Percentiles rank a stretch among this genome's conserved stretches.
phyloP scores from a whole-genome alignment of 257 asterid species.

The Salvia splendens region DNA sequence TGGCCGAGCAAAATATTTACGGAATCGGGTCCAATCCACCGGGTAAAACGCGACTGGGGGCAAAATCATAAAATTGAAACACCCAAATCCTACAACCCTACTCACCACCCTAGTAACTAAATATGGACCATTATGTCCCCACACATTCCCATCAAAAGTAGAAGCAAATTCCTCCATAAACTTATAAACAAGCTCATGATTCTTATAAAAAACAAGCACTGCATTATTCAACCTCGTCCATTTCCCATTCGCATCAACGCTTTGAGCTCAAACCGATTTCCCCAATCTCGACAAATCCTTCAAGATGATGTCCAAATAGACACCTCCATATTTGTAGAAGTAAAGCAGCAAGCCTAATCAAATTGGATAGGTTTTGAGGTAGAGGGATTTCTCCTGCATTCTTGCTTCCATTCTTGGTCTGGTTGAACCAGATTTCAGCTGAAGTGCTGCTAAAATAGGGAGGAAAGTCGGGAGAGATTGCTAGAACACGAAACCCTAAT shows the following conservation, averaged over 20 bases:
- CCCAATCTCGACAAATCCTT: constrained; percentile 54
- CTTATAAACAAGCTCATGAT: constrained; percentile 53
- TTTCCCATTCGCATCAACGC: constrained; percentile 43
- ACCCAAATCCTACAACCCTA: constrained; percentile 19
- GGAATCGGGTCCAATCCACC: constrained; percentile 55
- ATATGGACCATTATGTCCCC: constrained; percentile 87
- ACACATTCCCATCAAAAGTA: constrained; percentile 63
- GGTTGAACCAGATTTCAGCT: constrained; percentile 49
- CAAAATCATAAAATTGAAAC: constrained; percentile 47
- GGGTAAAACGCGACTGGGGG: constrained; percentile 69
- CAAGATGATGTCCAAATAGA: constrained; percentile 63
- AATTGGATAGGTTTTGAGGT: constrained; percentile 64
- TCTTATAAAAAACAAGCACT: constrained; percentile 54
- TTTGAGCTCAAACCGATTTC: constrained; percentile 70
- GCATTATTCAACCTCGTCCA: constrained; percentile 84
- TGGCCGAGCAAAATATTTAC: constrained; percentile 40
- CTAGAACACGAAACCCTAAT: constrained; percentile 43
- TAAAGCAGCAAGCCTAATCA: constrained; percentile 61
- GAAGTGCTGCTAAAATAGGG: constrained; percentile 52
- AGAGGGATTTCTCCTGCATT: constrained; percentile 60
- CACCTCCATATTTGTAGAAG: constrained; percentile 74
- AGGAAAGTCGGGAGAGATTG: constrained; percentile 45
- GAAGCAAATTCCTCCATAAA: constrained; percentile 72
- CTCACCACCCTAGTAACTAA: constrained; percentile 68
- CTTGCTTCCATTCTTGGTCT: constrained; percentile 49